Percentiles rank a stretch among this genome's conserved stretches.
Conservation (phyloP, 345 rosid species). For the Moricandia moricandioides region DNA sequence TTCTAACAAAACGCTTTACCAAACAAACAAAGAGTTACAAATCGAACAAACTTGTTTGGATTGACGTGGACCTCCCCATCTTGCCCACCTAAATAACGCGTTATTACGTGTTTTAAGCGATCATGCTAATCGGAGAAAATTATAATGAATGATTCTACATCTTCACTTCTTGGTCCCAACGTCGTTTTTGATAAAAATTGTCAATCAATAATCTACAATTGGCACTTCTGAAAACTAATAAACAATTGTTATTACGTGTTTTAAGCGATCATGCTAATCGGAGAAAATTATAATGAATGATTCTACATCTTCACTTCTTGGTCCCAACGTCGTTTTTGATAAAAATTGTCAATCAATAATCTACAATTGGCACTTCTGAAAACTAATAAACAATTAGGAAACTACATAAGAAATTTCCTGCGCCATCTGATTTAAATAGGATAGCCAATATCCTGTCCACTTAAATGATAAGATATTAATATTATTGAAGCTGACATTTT, state of each 20-base stretch:
- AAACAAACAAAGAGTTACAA: conserved; percentile 17
- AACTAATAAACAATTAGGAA: not conserved
- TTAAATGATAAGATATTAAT: not conserved
- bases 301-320: not conserved
- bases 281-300: not conserved
- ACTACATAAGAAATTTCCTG: not conserved
- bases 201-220: no score
- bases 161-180: not conserved
- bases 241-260: not conserved
- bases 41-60: not conserved
- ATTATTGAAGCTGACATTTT: not conserved
- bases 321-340: not conserved
- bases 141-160: not conserved
- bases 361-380: not conserved
- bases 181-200: no score
- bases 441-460: not conserved
- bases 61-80: not conserved
- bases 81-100: conserved; percentile 16
- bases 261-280: conserved; percentile 3
- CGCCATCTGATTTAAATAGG: not conserved
- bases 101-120: not conserved
- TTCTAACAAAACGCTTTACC: conserved; percentile 4
- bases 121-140: not conserved
- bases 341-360: not conserved
- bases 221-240: no score